Evolutionary conservation across 2,329 filamentous ascomycete genomes (phyloP).

Genomic region (Curvularia hawaiiensis): DNA sequence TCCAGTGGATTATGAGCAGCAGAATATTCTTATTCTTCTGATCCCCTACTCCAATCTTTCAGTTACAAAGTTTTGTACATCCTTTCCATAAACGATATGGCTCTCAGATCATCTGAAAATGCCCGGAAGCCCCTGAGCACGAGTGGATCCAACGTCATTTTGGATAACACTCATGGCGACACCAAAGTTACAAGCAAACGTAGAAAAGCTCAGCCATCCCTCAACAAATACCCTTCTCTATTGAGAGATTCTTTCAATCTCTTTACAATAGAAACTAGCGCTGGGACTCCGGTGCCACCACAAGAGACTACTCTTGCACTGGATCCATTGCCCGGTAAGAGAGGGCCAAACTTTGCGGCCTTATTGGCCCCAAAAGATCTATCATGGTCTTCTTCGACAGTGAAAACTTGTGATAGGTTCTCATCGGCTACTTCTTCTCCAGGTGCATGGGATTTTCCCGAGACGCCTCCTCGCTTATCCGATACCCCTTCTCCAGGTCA

Average conservation of each 20-base stretch:
- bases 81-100: not conserved
- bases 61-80: not conserved
- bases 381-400: not conserved
- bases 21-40: not conserved
- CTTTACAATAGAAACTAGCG: not conserved
- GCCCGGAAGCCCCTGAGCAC: not conserved
- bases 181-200: not conserved
- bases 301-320: not conserved
- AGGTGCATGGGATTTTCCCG: not conserved
- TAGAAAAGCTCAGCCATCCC: not conserved
- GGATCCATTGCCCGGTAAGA: not conserved
- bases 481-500: not conserved
- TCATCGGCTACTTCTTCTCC: not conserved
- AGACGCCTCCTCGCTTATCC: not conserved
- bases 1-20: not conserved
- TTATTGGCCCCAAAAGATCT: not conserved
- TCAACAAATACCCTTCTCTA: not conserved
- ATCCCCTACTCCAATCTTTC: not conserved
- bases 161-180: not conserved
- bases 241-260: not conserved
- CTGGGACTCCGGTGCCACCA: not conserved
- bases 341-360: not conserved
- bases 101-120: not conserved
- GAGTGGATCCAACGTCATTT: not conserved
- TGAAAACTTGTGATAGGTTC: not conserved